phyloP scores from a whole-genome alignment of 768 basidiomycete species.

The Lanmaoa rubissima region DNA sequence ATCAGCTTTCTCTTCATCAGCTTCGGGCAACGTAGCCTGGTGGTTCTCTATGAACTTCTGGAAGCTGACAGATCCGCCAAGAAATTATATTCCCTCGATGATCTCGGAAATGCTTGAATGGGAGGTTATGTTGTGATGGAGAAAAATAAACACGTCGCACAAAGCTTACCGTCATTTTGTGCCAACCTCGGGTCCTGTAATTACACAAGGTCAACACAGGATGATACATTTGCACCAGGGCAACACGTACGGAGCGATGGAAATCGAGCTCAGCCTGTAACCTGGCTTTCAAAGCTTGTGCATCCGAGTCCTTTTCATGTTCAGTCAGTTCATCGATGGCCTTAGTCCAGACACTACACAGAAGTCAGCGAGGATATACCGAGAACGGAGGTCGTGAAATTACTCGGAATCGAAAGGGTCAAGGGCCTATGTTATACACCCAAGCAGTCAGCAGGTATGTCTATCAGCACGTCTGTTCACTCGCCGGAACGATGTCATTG shows the following conservation, averaged over 20 bases:
- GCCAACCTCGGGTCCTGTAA: background rate
- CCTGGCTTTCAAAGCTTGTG: background rate
- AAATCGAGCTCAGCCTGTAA: constrained; percentile 2
- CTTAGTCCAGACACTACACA: background rate
- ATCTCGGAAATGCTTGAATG: background rate
- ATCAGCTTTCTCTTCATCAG: no score
- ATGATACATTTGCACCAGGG: no score
- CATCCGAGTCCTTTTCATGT: background rate
- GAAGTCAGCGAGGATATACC: background rate
- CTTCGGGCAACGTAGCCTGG: background rate
- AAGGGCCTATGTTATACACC: background rate
- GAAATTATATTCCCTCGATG: constrained; percentile 3
- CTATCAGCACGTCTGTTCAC: background rate
- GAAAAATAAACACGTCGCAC: background rate
- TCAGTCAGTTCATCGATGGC: background rate
- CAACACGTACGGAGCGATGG: background rate
- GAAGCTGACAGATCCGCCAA: constrained; percentile 1
- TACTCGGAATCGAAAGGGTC: constrained; percentile 1
- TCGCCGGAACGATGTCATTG: background rate
- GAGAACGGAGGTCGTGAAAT: background rate
- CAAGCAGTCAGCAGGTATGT: background rate
- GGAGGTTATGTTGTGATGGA: background rate
- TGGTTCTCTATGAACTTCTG: background rate
- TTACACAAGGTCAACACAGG: background rate
- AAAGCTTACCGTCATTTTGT: background rate